Percentiles rank a stretch among this genome's conserved stretches.
phyloP scores from a whole-genome alignment of 2,329 filamentous ascomycete species.

The Pseudopyricularia javanii region DNA sequence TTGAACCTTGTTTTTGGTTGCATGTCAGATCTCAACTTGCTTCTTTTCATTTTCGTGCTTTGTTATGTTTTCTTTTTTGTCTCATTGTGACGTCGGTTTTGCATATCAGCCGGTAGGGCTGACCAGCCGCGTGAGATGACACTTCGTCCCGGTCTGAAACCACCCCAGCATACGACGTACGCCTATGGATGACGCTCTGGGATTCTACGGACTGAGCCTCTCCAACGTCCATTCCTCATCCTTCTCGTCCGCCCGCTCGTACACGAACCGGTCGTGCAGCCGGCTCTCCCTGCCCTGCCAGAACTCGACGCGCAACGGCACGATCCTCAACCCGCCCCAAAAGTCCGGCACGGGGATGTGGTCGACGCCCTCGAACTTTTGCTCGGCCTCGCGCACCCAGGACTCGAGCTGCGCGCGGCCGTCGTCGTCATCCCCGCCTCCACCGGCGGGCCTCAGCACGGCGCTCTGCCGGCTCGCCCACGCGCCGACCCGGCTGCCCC shows the following conservation, averaged over 20 bases:
- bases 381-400: constrained; percentile 66
- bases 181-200: too few species aligned
- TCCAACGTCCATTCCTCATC: constrained; percentile 52
- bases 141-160: too few species aligned
- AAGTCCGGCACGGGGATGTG: constrained; percentile 84
- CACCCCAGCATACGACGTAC: too few species aligned
- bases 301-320: constrained; percentile 84
- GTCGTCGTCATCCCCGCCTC: constrained; percentile 36
- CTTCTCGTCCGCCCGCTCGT: constrained; percentile 45
- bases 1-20: not conserved
- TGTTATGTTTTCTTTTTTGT: not conserved
- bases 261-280: constrained; percentile 87
- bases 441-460: constrained; percentile 42
- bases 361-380: constrained; percentile 61
- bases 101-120: not conserved
- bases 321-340: constrained; percentile 83
- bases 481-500: constrained; percentile 75
- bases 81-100: not conserved
- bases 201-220: constrained; percentile 58
- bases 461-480: constrained; percentile 88
- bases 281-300: constrained; percentile 88
- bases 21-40: not conserved
- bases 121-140: too few species aligned
- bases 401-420: constrained; percentile 63
- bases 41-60: not conserved